These are phyloP conservation scores for Gracilaria gracilis DNA, from an alignment of 23 red algal genomes.

Conservation along the genomic window DNA sequence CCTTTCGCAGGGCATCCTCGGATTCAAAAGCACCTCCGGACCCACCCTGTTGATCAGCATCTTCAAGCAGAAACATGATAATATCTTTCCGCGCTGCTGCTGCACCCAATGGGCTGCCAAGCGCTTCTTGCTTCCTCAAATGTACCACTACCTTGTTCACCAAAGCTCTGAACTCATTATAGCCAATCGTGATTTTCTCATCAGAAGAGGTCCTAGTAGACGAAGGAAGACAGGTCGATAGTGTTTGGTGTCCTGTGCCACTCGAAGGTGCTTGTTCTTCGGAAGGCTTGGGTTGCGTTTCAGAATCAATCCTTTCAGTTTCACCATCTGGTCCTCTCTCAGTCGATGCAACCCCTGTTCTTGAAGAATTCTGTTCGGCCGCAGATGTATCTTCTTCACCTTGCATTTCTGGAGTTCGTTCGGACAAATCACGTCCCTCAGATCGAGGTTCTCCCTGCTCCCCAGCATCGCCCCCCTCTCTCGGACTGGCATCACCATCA, in stretches of 20 bases:
- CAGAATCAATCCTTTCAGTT: background rate
- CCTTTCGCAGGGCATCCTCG: conserved; percentile 79
- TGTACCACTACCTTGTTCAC: conserved; percentile 91
- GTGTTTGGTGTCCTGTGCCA: background rate
- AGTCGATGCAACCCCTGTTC: background rate
- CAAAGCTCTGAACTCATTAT: conserved; percentile 82
- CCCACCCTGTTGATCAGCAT: conserved; percentile 66
- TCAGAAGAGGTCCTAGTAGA: background rate
- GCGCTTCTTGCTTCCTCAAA: conserved; percentile 78
- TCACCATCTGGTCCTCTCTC: background rate
- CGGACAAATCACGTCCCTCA: background rate
- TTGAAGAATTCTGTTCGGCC: background rate
- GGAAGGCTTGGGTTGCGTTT: background rate
- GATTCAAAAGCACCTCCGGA: conserved; percentile 70
- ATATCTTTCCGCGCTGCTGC: conserved; percentile 67
- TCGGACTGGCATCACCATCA: background rate
- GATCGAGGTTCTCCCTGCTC: background rate
- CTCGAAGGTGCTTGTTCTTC: background rate
- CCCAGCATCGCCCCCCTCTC: background rate
- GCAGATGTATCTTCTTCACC: background rate
- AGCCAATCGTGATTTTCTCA: conserved; percentile 80
- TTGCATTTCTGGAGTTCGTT: background rate
- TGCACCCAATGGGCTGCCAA: conserved; percentile 28
- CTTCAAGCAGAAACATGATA: conserved; percentile 79
- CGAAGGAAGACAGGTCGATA: background rate